phyloP scores from a whole-genome alignment of 1,139 yeast genomes.

The Zygoascus hellenicus region DNA sequence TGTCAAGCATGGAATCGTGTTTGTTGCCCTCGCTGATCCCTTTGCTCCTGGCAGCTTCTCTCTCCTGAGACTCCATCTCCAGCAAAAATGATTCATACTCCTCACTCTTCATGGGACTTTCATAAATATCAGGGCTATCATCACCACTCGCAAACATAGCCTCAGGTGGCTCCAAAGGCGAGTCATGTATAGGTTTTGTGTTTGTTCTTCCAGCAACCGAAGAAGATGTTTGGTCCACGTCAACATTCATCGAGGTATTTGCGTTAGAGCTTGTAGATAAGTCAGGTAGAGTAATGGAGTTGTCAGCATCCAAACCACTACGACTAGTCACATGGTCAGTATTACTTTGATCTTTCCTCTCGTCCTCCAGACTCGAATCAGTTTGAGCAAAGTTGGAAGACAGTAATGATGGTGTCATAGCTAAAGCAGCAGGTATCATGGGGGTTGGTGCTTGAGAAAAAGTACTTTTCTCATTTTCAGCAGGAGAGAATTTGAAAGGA shows the following conservation, averaged over 20 bases:
- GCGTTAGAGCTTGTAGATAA: background rate
- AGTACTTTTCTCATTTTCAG: constrained; percentile 4
- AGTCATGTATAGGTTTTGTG: no score
- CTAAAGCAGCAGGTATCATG: no score
- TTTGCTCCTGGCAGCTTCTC: background rate
- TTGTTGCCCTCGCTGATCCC: background rate
- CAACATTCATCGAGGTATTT: background rate
- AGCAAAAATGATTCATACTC: background rate
- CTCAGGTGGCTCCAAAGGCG: no score
- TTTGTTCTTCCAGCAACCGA: no score
- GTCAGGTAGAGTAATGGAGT: no score
- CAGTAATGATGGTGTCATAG: no score
- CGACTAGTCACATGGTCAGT: no score
- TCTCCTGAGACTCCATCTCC: background rate
- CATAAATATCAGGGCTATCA: background rate
- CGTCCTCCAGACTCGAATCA: no score
- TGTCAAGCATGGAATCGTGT: constrained; percentile 2
- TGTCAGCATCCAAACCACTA: no score
- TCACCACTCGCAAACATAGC: no score
- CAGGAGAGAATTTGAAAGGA: constrained; percentile 9
- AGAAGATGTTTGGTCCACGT: background rate
- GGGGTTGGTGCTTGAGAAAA: constrained; percentile 5
- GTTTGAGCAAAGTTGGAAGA: no score
- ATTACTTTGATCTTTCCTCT: no score
- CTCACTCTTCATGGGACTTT: constrained; percentile 1